Conservation (phyloP, 108 stramenopile genomes). For the Nannochloropsis salina region DNA sequence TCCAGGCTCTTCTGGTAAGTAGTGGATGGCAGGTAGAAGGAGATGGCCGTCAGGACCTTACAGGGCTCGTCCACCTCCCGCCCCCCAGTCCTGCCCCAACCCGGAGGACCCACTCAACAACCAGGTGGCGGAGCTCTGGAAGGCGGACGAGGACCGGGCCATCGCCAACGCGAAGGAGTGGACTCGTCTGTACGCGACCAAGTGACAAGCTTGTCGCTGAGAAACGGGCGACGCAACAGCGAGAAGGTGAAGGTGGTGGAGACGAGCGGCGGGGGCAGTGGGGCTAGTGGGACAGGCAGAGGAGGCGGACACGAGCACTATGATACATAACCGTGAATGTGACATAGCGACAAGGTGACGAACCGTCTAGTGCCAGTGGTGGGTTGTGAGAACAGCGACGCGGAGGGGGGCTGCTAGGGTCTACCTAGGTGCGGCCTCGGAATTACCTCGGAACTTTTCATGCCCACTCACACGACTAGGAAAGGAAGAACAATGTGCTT, state of each 20-base stretch:
- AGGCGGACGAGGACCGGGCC: conserved; percentile 83
- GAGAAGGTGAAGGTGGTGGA: neutral
- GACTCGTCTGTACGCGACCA: neutral
- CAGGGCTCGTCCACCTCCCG: neutral
- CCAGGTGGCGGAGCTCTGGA: conserved; percentile 93
- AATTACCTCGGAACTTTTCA: no score
- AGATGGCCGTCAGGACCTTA: neutral
- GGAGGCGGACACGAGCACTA: no score
- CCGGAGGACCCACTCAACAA: conserved; percentile 98
- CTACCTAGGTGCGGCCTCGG: no score
- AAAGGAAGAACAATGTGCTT: no score
- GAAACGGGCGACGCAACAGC: conserved; percentile 22
- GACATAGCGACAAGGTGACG: no score
- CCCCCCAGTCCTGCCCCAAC: conserved; percentile 71
- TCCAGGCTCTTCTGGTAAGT: conserved; percentile 78
- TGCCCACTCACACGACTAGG: no score
- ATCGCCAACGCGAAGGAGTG: conserved; percentile 51
- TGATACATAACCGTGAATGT: no score
- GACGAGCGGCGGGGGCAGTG: neutral
- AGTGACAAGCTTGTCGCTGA: neutral
- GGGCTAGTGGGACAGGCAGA: neutral
- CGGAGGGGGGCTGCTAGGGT: no score
- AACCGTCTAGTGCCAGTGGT: no score
- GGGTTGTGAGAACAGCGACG: no score
- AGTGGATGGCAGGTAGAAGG: neutral